Base-by-base conservation (phyloP, 2,329 filamentous ascomycete species). In the Helicocarpus griseus region DNA sequence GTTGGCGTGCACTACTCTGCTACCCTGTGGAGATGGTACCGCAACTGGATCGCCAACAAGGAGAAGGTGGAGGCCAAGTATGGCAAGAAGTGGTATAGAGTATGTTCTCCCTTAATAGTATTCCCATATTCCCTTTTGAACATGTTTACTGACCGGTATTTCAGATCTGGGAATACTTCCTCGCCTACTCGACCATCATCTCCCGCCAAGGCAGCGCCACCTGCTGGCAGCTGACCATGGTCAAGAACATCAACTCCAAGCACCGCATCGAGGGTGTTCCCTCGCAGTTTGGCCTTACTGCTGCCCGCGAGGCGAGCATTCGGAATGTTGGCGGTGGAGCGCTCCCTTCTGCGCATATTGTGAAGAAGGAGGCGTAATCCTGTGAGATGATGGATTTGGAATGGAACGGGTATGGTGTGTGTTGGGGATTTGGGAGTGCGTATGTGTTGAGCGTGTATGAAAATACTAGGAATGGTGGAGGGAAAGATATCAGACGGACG, bases 21-120 rank as follows among this genome's bases (percentile, higher is more conserved):
- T 49, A 97, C 93, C 26, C 76, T 98, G 56, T 97, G 93, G 93
- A 82, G 87, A 66, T 97, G 93, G 93, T 97, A 97, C 78, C 81
- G 93, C 60, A 97, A 97, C 80, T 97, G 93, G 93, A 80, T 96
- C 69, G 89, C 78, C 72, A 97, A 97, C 79, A 78, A 80, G 61
- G 88, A 95, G 53, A 94, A 95, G 77, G 87, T 96, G 56, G 81
- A 86, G 71, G 89, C 87, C 66, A 97, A 96, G 79, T 97, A 97
- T 67, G 93, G 93, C 64, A 83, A 86, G 66, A 80, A 87, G 66
- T 98, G 93, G 93, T 98, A 87, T 81, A 84, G 91, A 70, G 87
- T 90, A 79, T 76, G 86, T 77, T 55, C 26, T n/a, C 8, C 36
- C 24, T 40, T 5, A n/a, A n/a, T n/a, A n/a, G n/a, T n/a, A n/a